Evolutionary conservation across 2,329 filamentous ascomycete genomes (phyloP).

Genomic region (Parafenestella ontariensis): DNA sequence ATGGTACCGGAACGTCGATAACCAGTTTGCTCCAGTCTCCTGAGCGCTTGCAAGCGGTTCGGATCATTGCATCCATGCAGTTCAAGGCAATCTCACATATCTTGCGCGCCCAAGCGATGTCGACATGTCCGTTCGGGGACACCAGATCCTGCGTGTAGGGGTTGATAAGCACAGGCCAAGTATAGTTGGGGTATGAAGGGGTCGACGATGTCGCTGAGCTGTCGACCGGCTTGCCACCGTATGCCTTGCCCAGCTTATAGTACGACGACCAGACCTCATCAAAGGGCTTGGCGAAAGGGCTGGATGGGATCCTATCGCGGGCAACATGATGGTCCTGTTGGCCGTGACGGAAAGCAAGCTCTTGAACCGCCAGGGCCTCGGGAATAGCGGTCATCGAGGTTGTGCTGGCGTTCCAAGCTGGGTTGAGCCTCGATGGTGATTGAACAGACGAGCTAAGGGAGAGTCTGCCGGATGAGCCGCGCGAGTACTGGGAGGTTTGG

Average conservation of each 20-base stretch:
- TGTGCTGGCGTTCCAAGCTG: not conserved
- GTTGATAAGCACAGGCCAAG: constrained; percentile 36
- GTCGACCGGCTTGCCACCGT: constrained; percentile 8
- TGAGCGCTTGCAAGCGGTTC: constrained; percentile 17
- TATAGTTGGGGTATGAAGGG: constrained; percentile 20
- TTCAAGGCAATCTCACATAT: constrained; percentile 24
- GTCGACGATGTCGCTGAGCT: constrained; percentile 2
- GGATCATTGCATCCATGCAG: constrained; percentile 31
- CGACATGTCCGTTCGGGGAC: constrained; percentile 29
- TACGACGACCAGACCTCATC: constrained; percentile 26
- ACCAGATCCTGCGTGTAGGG: constrained; percentile 32
- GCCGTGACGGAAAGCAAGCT: constrained; percentile 34
- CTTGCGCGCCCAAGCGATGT: constrained; percentile 20
- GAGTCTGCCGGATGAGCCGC: not conserved
- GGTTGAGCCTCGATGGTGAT: constrained; percentile 4
- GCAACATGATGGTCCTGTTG: constrained; percentile 18
- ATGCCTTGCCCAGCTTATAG: constrained; percentile 27
- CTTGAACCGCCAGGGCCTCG: constrained; percentile 28
- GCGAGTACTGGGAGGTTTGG: constrained; percentile 6
- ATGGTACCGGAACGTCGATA: constrained; percentile 28
- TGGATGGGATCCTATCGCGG: constrained; percentile 16
- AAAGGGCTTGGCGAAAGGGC: constrained; percentile 23
- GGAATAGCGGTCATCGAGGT: constrained; percentile 23
- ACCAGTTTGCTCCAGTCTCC: constrained; percentile 28
- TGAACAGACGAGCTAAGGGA: constrained; percentile 8